phyloP scores from a whole-genome alignment of 768 basidiomycete genomes.

The Naematelia aurantialba region DNA sequence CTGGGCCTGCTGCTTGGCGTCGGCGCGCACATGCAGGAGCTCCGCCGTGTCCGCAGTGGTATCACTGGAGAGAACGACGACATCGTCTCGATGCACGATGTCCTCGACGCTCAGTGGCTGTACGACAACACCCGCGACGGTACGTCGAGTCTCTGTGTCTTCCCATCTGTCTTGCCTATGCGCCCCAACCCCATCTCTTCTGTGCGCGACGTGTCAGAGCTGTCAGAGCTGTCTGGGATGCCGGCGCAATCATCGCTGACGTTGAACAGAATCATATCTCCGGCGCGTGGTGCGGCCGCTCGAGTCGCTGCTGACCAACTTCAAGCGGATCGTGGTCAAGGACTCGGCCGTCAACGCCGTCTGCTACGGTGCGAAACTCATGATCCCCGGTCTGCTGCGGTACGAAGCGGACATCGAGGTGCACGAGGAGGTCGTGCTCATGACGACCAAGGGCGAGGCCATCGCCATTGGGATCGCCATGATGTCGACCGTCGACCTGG shows the following conservation, averaged over 20 bases:
- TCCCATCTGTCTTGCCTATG: constrained; percentile 30
- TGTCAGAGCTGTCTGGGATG: too few species aligned
- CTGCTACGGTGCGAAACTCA: constrained; percentile 98
- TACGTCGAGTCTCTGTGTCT: constrained; percentile 50
- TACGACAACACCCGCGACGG: constrained; percentile 98
- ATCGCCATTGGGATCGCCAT: constrained; percentile 92
- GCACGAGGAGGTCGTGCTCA: constrained; percentile 92
- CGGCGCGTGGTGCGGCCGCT: constrained; percentile 90
- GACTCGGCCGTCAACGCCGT: constrained; percentile 99
- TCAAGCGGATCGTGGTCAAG: constrained; percentile 98
- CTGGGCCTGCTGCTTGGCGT: constrained; percentile 89
- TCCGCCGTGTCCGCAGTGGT: constrained; percentile 87
- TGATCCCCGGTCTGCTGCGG: constrained; percentile 96
- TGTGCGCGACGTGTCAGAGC: too few species aligned
- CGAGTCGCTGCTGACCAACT: constrained; percentile 87
- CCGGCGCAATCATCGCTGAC: too few species aligned
- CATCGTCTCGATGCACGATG: constrained; percentile 99
- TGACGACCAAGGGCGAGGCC: constrained; percentile 98
- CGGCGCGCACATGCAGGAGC: constrained; percentile 99
- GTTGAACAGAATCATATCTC: constrained; percentile 77
- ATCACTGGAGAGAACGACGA: constrained; percentile 97
- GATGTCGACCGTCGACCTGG: constrained; percentile 97
- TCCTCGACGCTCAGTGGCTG: constrained; percentile 96
- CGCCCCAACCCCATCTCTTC: neutral
- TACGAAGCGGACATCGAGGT: constrained; percentile 90